Conservation (phyloP, 352 stramenopile species). For the Globisporangium spinosum region DNA sequence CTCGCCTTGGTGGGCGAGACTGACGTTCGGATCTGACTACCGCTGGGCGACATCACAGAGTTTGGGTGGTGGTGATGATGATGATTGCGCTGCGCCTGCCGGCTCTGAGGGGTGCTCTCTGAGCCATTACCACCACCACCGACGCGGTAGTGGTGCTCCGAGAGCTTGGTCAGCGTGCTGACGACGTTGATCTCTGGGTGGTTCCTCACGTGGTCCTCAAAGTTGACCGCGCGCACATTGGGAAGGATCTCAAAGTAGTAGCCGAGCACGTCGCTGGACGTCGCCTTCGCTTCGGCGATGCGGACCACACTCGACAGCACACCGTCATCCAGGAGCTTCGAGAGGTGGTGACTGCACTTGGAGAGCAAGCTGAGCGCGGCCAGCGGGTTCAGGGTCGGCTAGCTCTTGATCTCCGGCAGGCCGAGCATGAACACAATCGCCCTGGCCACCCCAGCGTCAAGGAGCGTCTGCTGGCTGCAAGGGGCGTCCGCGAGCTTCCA, state of each 20-base stretch:
- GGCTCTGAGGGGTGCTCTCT: not conserved
- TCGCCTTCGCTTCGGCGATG: conserved; percentile 35
- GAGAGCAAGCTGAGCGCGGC: conserved; percentile 49
- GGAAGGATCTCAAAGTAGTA: conserved; percentile 76
- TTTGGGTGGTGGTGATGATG: not conserved
- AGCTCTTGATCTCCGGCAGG: conserved; percentile 23
- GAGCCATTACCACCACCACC: not conserved
- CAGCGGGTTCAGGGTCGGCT: conserved; percentile 44
- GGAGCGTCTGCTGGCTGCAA: conserved; percentile 48
- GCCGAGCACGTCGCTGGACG: conserved; percentile 28
- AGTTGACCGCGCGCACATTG: conserved; percentile 59
- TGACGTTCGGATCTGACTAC: not conserved
- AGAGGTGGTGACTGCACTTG: conserved; percentile 37
- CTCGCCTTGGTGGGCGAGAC: not conserved
- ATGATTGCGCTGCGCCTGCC: not conserved
- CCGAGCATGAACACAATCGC: conserved; percentile 51
- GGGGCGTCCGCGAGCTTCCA: conserved; percentile 65
- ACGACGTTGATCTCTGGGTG: conserved; percentile 65
- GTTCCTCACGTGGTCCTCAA: conserved; percentile 37
- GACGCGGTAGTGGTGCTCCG: conserved; percentile 38
- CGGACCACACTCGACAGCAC: conserved; percentile 47
- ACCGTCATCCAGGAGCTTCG: conserved; percentile 43
- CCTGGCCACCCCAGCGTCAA: conserved; percentile 36
- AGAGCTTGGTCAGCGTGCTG: conserved; percentile 62
- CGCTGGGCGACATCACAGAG: not conserved